A percentile compares a stretch with the other conserved stretches of the same genome.
phyloP scores from a whole-genome alignment of 2,329 filamentous ascomycete genomes.

The Penicillium verrucosum region DNA sequence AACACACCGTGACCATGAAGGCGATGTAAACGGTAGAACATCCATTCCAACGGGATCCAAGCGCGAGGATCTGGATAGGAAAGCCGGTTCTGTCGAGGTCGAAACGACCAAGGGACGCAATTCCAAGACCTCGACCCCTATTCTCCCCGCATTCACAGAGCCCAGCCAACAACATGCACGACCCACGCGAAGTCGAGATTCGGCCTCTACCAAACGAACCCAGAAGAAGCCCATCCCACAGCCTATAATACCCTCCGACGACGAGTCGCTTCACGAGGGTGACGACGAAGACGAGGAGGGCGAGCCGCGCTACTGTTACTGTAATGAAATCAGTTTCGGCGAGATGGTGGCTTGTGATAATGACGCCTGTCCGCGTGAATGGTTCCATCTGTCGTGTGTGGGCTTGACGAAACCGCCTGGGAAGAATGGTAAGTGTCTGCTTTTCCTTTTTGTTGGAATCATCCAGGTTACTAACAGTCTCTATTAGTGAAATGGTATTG shows the following conservation, averaged over 20 bases:
- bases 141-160: conserved; percentile 38
- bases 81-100: conserved; percentile 33
- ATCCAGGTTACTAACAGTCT: conserved; percentile 17
- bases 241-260: conserved; percentile 36
- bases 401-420: conserved; percentile 75
- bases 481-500: conserved; percentile 76
- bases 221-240: conserved; percentile 33
- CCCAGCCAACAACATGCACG: conserved; percentile 32
- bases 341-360: conserved; percentile 82
- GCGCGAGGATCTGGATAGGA: conserved; percentile 37
- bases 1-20: conserved; percentile 29
- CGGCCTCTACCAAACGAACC: conserved; percentile 35
- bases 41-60: conserved; percentile 27
- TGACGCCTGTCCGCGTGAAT: conserved; percentile 68
- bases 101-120: conserved; percentile 37
- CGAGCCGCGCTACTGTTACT: conserved; percentile 75
- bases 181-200: conserved; percentile 36
- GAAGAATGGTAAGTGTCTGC: conserved; percentile 61
- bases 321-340: conserved; percentile 74
- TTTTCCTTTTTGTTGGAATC: not conserved
- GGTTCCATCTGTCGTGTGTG: conserved; percentile 81
- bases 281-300: conserved; percentile 65
- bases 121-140: conserved; percentile 43
- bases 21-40: conserved; percentile 18
- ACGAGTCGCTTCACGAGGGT: conserved; percentile 45